These are phyloP conservation scores for Plantago elongata DNA, from an alignment of 257 asterid genomes.

Conservation along the genomic window DNA sequence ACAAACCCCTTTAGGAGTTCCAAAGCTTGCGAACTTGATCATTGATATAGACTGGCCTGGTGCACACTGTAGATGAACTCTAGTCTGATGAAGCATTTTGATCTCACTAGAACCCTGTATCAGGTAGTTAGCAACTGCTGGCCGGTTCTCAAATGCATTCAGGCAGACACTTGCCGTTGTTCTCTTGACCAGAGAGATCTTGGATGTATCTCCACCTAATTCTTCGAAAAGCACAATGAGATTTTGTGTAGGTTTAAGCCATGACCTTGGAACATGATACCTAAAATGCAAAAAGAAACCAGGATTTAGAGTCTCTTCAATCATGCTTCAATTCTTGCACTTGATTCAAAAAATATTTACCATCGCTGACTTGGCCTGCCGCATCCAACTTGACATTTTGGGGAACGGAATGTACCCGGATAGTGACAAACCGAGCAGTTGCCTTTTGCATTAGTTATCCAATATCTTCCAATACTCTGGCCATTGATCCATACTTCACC, in stretches of 20 bases:
- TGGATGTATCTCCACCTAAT: slow-evolving; percentile 53
- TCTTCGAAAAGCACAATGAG: slow-evolving; percentile 59
- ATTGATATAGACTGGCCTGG: slow-evolving; percentile 39
- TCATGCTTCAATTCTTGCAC: too few species aligned
- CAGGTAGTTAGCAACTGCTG: slow-evolving; percentile 35
- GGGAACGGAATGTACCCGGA: slow-evolving; percentile 38
- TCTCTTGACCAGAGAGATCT: slow-evolving; percentile 42
- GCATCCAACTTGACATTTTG: slow-evolving; percentile 62
- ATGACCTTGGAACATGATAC: slow-evolving; percentile 82
- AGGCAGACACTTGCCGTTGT: slow-evolving; percentile 32
- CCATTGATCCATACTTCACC: slow-evolving; percentile 87
- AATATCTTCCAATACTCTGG: slow-evolving; percentile 68
- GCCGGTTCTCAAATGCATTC: slow-evolving; percentile 32
- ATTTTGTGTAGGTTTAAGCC: slow-evolving; percentile 56
- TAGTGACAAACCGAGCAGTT: slow-evolving; percentile 50
- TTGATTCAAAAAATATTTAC: slow-evolving; percentile 21
- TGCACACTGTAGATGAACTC: slow-evolving; percentile 40
- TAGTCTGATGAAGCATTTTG: slow-evolving; percentile 33
- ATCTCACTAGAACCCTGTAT: slow-evolving; percentile 15
- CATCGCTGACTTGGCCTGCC: slow-evolving; percentile 66
- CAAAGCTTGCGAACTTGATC: slow-evolving; percentile 53
- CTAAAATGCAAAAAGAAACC: slow-evolving; percentile 20
- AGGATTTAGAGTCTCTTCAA: background rate
- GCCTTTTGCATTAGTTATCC: slow-evolving; percentile 53
- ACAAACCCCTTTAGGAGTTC: slow-evolving; percentile 52